These are phyloP conservation scores for Pisolithus marmoratus DNA, from an alignment of 768 basidiomycete species.

Conservation along the genomic window DNA sequence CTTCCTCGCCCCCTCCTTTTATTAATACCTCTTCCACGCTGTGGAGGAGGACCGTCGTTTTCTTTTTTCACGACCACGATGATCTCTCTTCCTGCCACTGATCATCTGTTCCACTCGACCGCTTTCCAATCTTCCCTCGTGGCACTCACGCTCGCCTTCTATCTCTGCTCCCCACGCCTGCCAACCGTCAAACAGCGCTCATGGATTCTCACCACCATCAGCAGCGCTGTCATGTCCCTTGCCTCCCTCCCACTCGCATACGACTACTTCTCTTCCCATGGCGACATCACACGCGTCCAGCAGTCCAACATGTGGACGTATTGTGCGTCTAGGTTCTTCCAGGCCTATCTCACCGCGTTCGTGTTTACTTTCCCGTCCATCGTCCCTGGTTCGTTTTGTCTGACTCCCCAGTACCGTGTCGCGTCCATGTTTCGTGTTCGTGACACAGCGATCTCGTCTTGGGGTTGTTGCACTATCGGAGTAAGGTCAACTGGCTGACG, in stretches of 20 bases:
- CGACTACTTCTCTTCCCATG: constrained; percentile 22
- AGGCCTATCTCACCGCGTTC: constrained; percentile 36
- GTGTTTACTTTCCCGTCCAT: constrained; percentile 23
- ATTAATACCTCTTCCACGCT: too few species aligned
- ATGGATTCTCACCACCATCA: constrained; percentile 42
- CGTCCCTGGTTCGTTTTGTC: constrained; percentile 37
- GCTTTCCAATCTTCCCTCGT: background rate
- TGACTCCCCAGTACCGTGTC: constrained; percentile 29
- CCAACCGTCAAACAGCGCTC: constrained; percentile 36
- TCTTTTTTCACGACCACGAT: too few species aligned
- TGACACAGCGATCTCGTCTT: constrained; percentile 38
- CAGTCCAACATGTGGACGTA: constrained; percentile 18
- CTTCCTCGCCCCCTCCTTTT: too few species aligned
- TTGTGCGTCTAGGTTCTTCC: constrained; percentile 35
- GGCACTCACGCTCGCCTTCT: constrained; percentile 2
- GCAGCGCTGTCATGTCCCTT: constrained; percentile 37
- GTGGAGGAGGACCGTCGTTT: too few species aligned
- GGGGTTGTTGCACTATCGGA: constrained; percentile 41
- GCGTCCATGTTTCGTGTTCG: constrained; percentile 19
- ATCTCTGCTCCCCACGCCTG: constrained; percentile 25
- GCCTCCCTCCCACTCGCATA: constrained; percentile 36
- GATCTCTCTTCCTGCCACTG: background rate
- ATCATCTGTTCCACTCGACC: background rate
- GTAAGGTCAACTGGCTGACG: constrained; percentile 42
- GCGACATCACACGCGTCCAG: constrained; percentile 20